Conservation (phyloP, 2,329 filamentous ascomycete genomes). For the Ceratocystis cacaofunesta region DNA sequence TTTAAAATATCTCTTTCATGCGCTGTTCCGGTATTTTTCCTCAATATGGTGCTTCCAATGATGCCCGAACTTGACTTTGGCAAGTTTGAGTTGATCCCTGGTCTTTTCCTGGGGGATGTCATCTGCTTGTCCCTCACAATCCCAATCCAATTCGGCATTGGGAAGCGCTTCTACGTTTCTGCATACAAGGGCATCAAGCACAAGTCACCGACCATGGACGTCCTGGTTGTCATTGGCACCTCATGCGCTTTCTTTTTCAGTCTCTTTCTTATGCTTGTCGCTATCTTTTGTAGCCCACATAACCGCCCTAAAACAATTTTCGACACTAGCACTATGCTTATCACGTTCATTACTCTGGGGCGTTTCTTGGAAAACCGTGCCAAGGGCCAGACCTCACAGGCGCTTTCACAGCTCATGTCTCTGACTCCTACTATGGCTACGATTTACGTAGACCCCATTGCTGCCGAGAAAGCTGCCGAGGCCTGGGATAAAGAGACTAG, state of each 20-base stretch:
- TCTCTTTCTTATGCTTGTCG: constrained; percentile 70
- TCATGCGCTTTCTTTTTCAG: constrained; percentile 96
- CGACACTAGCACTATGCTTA: constrained; percentile 95
- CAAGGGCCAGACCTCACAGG: constrained; percentile 91
- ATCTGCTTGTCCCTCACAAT: constrained; percentile 72
- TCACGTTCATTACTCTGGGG: constrained; percentile 85
- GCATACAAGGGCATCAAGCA: constrained; percentile 91
- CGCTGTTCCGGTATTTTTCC: constrained; percentile 76
- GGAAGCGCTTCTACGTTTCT: constrained; percentile 81
- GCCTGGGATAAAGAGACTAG: constrained; percentile 45
- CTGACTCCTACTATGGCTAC: constrained; percentile 92
- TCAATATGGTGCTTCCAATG: constrained; percentile 94
- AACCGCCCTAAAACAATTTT: constrained; percentile 77
- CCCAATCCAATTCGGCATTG: constrained; percentile 92
- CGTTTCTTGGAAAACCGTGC: constrained; percentile 86
- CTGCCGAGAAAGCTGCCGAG: constrained; percentile 79
- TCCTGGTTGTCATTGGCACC: constrained; percentile 83
- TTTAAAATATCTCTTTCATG: constrained; percentile 68
- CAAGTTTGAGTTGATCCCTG: constrained; percentile 47
- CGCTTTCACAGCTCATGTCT: constrained; percentile 86
- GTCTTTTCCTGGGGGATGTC: constrained; percentile 77
- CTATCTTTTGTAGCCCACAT: constrained; percentile 60
- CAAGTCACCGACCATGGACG: constrained; percentile 90
- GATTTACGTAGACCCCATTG: constrained; percentile 89
- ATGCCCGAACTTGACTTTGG: constrained; percentile 65